phyloP scores from a whole-genome alignment of 306 rosid genomes.

The Hippophae rhamnoides region DNA sequence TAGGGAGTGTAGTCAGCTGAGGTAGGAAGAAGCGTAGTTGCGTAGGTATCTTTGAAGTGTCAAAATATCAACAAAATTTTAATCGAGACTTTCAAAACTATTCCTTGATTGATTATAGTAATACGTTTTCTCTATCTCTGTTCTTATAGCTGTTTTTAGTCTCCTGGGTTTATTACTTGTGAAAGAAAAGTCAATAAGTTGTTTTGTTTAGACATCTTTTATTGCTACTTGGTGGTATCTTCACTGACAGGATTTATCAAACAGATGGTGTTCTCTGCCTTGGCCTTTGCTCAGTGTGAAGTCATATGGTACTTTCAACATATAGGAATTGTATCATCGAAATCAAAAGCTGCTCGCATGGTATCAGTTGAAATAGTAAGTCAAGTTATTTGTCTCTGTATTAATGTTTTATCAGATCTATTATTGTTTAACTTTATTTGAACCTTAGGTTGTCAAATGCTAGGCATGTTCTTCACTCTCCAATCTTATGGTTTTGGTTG shows the following conservation, averaged over 20 bases:
- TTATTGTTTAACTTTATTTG: not conserved
- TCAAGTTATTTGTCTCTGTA: constrained; percentile 8
- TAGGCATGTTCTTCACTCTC: constrained; percentile 25
- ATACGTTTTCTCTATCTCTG: not conserved
- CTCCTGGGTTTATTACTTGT: not conserved
- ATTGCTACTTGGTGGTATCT: constrained; percentile 9
- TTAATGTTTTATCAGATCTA: constrained; percentile 10
- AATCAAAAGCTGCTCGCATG: constrained; percentile 62
- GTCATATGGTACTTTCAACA: constrained; percentile 94
- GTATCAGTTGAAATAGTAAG: constrained; percentile 80
- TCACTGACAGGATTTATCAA: constrained; percentile 24
- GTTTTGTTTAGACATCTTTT: not conserved
- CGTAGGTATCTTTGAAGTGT: too few relatives aligned
- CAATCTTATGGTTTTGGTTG: constrained; percentile 19
- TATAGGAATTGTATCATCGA: constrained; percentile 82
- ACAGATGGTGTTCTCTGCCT: constrained; percentile 98
- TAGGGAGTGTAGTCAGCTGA: not conserved
- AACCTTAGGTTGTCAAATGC: constrained; percentile 11
- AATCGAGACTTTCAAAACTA: not conserved
- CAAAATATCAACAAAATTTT: not conserved
- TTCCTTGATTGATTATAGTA: not conserved
- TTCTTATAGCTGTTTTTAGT: not conserved
- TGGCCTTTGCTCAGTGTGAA: constrained; percentile 97
- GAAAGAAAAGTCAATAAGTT: not conserved
- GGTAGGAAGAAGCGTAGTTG: not conserved